Evolutionary conservation across 306 rosid genomes (phyloP).

Genomic region (Datisca glomerata): DNA sequence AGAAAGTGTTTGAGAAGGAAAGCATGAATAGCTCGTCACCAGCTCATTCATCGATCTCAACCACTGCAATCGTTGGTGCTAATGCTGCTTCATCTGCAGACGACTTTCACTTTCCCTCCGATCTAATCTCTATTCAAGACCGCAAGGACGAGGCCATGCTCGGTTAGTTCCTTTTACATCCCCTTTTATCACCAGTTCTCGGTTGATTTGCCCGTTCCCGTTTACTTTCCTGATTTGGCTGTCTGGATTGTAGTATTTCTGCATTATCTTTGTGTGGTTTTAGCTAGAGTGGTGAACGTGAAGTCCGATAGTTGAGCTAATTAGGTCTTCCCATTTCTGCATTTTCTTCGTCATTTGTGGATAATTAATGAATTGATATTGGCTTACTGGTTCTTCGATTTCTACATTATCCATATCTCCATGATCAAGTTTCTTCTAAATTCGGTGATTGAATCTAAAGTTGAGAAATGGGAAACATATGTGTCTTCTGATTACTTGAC

Average conservation of each 20-base stretch:
- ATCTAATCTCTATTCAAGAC: constrained; percentile 52
- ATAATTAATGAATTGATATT: too few relatives aligned
- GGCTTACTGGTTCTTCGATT: too few relatives aligned
- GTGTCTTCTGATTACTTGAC: too few relatives aligned
- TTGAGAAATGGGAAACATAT: too few relatives aligned
- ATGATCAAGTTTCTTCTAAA: too few relatives aligned
- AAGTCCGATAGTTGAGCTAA: too few relatives aligned
- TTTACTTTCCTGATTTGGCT: not conserved
- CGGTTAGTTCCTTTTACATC: constrained; percentile 27
- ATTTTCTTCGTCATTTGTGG: too few relatives aligned
- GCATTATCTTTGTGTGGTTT: not conserved
- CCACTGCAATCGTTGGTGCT: constrained; percentile 54
- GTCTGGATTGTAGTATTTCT: not conserved
- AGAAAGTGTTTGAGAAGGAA: too few relatives aligned
- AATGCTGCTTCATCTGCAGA: constrained; percentile 43
- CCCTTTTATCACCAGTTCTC: not conserved
- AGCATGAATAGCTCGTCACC: too few relatives aligned
- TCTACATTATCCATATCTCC: too few relatives aligned
- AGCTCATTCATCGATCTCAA: constrained; percentile 66
- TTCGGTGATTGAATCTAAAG: too few relatives aligned
- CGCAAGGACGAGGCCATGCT: constrained; percentile 73
- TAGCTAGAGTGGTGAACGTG: not conserved
- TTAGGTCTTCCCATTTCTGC: too few relatives aligned
- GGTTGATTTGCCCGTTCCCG: not conserved
- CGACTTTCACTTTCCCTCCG: constrained; percentile 44